Conservation (phyloP, 2,329 filamentous ascomycete genomes). For the Paecilomyces fulvus region DNA sequence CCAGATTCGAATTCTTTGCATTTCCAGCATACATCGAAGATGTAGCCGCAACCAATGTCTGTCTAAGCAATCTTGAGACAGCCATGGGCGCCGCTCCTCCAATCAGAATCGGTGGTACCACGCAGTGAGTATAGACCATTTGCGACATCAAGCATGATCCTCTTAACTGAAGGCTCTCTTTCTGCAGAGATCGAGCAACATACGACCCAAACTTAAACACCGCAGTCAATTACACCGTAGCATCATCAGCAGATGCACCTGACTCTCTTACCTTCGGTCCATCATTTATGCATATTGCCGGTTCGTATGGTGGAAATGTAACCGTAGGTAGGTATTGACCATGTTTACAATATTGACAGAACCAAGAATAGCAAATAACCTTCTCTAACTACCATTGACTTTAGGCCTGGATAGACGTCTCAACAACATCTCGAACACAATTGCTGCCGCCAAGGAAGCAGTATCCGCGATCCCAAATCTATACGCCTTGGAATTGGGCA, state of each 20-base stretch:
- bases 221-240: slow-evolving; percentile 46
- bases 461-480: slow-evolving; percentile 41
- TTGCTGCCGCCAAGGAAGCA: slow-evolving; percentile 42
- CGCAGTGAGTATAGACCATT: slow-evolving; percentile 32
- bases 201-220: slow-evolving; percentile 40
- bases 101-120: slow-evolving; percentile 51
- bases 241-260: slow-evolving; percentile 41
- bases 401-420: slow-evolving; percentile 44
- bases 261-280: slow-evolving; percentile 44
- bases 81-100: slow-evolving; percentile 46
- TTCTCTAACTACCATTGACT: background rate
- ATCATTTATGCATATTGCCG: slow-evolving; percentile 44
- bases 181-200: slow-evolving; percentile 41
- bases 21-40: slow-evolving; percentile 49
- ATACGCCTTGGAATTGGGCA: slow-evolving; percentile 48
- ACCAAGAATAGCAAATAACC: background rate
- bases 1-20: slow-evolving; percentile 48
- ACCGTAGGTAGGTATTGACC: slow-evolving; percentile 30
- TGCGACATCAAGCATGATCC: background rate
- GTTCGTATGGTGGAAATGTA: slow-evolving; percentile 41
- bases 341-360: too few relatives aligned
- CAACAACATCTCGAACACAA: slow-evolving; percentile 47
- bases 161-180: background rate
- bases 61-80: slow-evolving; percentile 44
- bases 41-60: slow-evolving; percentile 43